phyloP scores from a whole-genome alignment of 2,329 filamentous ascomycete genomes.

The Nothomitra cinnamomea region DNA sequence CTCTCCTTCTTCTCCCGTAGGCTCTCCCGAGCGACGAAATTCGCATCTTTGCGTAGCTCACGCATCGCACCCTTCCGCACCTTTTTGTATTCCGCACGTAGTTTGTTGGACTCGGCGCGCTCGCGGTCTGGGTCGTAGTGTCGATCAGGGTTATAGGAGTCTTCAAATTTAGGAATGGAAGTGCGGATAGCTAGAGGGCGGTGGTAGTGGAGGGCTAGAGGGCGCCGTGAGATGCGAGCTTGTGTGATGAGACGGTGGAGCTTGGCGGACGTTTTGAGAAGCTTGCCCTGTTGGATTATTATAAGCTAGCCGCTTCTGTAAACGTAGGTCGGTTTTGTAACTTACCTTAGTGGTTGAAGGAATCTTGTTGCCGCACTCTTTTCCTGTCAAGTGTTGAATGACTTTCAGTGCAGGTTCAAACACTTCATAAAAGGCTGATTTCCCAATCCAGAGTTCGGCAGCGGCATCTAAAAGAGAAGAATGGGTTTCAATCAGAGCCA shows the following conservation, averaged over 20 bases:
- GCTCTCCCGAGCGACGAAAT: constrained; percentile 82
- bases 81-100: constrained; percentile 81
- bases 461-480: constrained; percentile 46
- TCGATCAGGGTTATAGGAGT: constrained; percentile 81
- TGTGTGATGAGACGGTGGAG: constrained; percentile 39
- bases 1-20: constrained; percentile 82
- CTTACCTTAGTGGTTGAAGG: constrained; percentile 18
- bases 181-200: constrained; percentile 73
- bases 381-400: constrained; percentile 42
- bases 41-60: constrained; percentile 86
- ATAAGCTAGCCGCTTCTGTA: neutral
- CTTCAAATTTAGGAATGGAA: constrained; percentile 87
- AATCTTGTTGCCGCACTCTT: constrained; percentile 33
- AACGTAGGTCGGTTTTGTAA: neutral
- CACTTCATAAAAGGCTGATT: constrained; percentile 61
- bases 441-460: constrained; percentile 55
- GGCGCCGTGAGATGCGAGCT: constrained; percentile 50
- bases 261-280: constrained; percentile 28
- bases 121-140: constrained; percentile 95
- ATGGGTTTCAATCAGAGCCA: constrained; percentile 44
- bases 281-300: constrained; percentile 11
- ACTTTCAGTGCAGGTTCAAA: constrained; percentile 47
- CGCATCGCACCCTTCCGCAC: constrained; percentile 90
- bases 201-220: constrained; percentile 80
- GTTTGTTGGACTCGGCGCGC: constrained; percentile 66